These are phyloP conservation scores for Antitrichia curtipendula DNA, from an alignment of 225 moss, liverwort and hornwort species.

Conservation along the genomic window DNA sequence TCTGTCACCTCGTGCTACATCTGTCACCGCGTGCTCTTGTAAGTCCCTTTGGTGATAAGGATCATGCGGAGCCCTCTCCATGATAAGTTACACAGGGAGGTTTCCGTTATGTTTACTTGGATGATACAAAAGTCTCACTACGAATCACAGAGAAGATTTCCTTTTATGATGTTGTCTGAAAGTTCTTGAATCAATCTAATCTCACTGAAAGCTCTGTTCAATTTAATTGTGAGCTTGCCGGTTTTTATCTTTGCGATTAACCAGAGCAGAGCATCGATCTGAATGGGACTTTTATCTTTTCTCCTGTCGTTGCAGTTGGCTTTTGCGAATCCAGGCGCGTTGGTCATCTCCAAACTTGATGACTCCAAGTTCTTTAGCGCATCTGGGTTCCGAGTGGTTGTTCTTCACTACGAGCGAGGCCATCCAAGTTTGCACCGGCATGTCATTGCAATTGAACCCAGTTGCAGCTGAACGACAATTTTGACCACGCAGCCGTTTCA, in stretches of 20 bases:
- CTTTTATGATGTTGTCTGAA: neutral
- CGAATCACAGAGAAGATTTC: neutral
- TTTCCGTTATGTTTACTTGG: neutral
- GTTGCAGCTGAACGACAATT: neutral
- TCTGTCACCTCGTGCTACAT: slow-evolving; percentile 52
- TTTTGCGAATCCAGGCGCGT: slow-evolving; percentile 34
- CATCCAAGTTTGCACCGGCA: neutral
- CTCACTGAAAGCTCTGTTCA: neutral
- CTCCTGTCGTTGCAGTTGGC: slow-evolving; percentile 21
- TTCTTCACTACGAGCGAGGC: slow-evolving; percentile 38
- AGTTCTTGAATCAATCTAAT: neutral
- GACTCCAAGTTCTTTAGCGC: slow-evolving; percentile 14
- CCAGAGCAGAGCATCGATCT: neutral
- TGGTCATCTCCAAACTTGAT: slow-evolving; percentile 3
- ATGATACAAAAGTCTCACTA: neutral
- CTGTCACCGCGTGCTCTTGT: slow-evolving; percentile 45
- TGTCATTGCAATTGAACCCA: neutral
- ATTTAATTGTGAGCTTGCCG: neutral
- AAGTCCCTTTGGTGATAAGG: neutral
- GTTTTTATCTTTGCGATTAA: neutral
- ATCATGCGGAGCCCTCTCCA: neutral
- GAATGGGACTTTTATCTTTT: neutral
- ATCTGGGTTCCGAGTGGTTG: slow-evolving; percentile 33
- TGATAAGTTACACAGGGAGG: neutral
- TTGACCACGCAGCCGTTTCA: neutral